Percentiles rank a stretch among this genome's conserved stretches.
phyloP scores from a whole-genome alignment of 805 yeast genomes.

The Debaryomyces hansenii region DNA sequence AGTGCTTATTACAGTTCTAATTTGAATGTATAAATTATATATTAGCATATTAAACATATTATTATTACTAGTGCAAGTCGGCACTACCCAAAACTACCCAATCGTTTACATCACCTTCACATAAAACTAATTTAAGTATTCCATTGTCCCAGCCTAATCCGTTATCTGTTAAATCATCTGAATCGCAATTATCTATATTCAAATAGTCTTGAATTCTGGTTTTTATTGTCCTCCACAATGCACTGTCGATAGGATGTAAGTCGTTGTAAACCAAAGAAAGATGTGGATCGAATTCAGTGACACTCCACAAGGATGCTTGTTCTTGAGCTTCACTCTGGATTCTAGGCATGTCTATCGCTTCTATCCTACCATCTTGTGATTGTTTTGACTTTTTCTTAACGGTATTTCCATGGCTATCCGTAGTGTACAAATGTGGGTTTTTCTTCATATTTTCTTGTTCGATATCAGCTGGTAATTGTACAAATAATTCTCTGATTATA shows the following conservation, averaged over 20 bases:
- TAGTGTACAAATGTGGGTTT: constrained; percentile 41
- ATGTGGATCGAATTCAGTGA: constrained; percentile 65
- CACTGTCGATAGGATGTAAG: constrained; percentile 64
- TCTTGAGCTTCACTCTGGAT: constrained; percentile 47
- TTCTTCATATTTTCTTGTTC: constrained; percentile 34
- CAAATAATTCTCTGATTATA: constrained; percentile 58
- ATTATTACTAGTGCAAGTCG: constrained; percentile 29
- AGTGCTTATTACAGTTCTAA: neutral
- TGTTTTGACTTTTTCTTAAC: constrained; percentile 27
- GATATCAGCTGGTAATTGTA: constrained; percentile 42
- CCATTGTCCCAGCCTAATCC: constrained; percentile 67
- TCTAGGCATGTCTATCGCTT: constrained; percentile 26
- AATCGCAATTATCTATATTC: constrained; percentile 46
- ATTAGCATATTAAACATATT: neutral
- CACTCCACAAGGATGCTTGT: constrained; percentile 54
- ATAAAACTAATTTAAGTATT: constrained; percentile 62
- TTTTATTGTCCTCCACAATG: constrained; percentile 60
- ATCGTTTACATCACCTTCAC: constrained; percentile 69
- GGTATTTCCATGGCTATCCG: constrained; percentile 30
- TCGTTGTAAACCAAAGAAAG: constrained; percentile 69
- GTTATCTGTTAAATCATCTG: constrained; percentile 30
- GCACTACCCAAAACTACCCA: constrained; percentile 67
- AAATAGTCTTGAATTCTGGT: constrained; percentile 67
- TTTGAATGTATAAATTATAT: neutral
- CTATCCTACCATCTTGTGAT: constrained; percentile 8